Evolutionary conservation across 306 rosid genomes (phyloP), one percentile per base, ranked within the genome.

Genomic region (Cucurbita pepo): DNA sequence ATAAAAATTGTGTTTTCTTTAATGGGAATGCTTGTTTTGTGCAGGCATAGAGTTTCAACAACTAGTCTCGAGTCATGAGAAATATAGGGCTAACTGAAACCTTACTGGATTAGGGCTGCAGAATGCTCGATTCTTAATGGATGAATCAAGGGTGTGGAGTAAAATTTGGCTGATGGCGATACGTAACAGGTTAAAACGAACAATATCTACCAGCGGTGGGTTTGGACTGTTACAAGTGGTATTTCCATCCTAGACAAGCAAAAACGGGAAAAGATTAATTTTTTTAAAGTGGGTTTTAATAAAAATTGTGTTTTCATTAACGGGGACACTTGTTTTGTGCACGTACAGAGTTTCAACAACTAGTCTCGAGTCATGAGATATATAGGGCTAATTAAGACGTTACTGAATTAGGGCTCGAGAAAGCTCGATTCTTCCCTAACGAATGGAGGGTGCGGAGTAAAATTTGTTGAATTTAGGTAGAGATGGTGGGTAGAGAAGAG

Each of bases 391-490:
- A 25, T 25, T 25, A 25, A 25, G 2, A 37, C 47, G 15, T 30
- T 38, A 59, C 44, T 13, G 9, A 8, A 36, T 4, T 14, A 38
- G 48, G 30, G 7, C 0, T 1, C 11, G 4, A 2, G 13, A 4
- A 10, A 1, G 56, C 10, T 43, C 8, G 56, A 21, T 44, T 45
- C 7, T 50, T 5, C 3, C 18, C 22, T 66, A 22, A 45, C 4
- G 6, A 45, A 21, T 3, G 1, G 40, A 10, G n/a, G 72, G 22
- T 10, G 53, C 47, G 10, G 72, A 67, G 41, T 51, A 15, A 50
- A n/a, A 15, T 51, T 51, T 71, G 60, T 51, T 13, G 14, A 71
- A 4, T 30, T 71, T 51, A 76, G 81, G 76, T 78, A 77, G 90
- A 85, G 84, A 83, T 37, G 74, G 45, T 69, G 30, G 74, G 59